A percentile compares a stretch with the other conserved stretches of the same genome.
Evolutionary conservation across 2,329 filamentous ascomycete genomes (phyloP).

Genomic region (Bipolaris bicolor): DNA sequence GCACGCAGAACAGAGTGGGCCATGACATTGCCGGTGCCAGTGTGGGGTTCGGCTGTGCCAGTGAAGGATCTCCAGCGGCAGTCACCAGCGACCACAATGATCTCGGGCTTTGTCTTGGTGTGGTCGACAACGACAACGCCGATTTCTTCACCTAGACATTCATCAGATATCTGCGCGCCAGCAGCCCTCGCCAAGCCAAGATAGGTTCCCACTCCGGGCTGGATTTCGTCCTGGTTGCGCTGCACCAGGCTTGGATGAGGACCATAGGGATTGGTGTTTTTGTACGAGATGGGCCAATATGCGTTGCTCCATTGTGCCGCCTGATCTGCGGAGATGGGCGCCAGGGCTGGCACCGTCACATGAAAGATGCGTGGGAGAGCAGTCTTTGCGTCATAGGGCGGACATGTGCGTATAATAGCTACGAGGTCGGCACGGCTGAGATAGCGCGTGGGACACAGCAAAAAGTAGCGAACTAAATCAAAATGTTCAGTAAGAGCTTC

Average conservation of each 20-base stretch:
- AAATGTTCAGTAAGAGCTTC: slow-evolving; percentile 36
- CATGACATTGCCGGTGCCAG: slow-evolving; percentile 71
- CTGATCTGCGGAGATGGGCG: slow-evolving; percentile 77
- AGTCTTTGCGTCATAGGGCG: slow-evolving; percentile 48
- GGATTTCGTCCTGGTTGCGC: slow-evolving; percentile 72
- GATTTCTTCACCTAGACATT: slow-evolving; percentile 69
- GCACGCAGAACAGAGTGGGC: slow-evolving; percentile 78
- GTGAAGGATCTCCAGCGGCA: slow-evolving; percentile 66
- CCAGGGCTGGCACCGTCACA: slow-evolving; percentile 72
- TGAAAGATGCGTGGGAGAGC: slow-evolving; percentile 62
- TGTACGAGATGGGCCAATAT: slow-evolving; percentile 86
- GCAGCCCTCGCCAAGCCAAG: slow-evolving; percentile 70
- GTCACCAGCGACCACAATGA: slow-evolving; percentile 78
- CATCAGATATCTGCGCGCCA: slow-evolving; percentile 63
- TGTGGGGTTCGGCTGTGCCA: slow-evolving; percentile 29
- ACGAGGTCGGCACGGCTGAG: slow-evolving; percentile 61
- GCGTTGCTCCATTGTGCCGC: slow-evolving; percentile 74
- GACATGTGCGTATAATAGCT: slow-evolving; percentile 38
- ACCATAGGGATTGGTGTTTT: slow-evolving; percentile 85
- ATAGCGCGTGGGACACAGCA: slow-evolving; percentile 58
- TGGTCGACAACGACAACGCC: slow-evolving; percentile 77
- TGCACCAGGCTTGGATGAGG: slow-evolving; percentile 78
- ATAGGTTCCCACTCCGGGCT: slow-evolving; percentile 67
- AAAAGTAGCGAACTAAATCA: slow-evolving; percentile 55
- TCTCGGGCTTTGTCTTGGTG: slow-evolving; percentile 52